Conservation (phyloP, 179 eudicot species). For the Pouteria campechiana region DNA sequence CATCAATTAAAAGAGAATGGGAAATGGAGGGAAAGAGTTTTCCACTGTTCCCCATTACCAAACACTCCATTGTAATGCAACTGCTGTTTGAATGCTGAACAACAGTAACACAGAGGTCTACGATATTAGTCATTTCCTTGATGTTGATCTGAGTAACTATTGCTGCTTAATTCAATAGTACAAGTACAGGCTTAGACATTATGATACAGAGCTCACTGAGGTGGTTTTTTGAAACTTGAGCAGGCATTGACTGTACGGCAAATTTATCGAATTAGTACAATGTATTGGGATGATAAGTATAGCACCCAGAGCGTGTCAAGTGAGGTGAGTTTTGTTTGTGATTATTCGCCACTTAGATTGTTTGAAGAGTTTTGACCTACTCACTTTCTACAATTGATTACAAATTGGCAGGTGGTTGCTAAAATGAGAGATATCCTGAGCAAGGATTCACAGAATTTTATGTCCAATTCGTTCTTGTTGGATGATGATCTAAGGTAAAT, state of each 20-base stretch:
- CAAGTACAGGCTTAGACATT: too few relatives aligned
- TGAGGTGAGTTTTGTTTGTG: constrained; percentile 45
- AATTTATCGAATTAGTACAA: constrained; percentile 95
- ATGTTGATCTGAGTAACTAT: too few relatives aligned
- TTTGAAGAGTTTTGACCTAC: neutral
- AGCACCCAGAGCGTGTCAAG: constrained; percentile 98
- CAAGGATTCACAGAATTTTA: constrained; percentile 79
- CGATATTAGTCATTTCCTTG: too few relatives aligned
- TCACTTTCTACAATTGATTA: constrained; percentile 8
- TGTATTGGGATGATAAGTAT: constrained; percentile 99
- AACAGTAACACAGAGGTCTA: too few relatives aligned
- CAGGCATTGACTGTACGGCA: constrained; percentile 95
- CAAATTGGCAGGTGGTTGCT: constrained; percentile 81
- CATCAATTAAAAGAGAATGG: too few relatives aligned
- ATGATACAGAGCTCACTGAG: too few relatives aligned
- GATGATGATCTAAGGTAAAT: constrained; percentile 93
- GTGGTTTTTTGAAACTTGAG: constrained; percentile 6
- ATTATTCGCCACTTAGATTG: neutral
- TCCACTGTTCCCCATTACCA: neutral
- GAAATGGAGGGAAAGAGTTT: too few relatives aligned
- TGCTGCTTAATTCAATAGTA: too few relatives aligned
- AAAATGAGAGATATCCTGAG: constrained; percentile 92
- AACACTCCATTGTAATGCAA: too few relatives aligned
- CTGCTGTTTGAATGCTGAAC: too few relatives aligned
- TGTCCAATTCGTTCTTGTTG: constrained; percentile 92